Base-by-base conservation (phyloP, 1,139 yeast genomes). In the Protomyces pachydermus region DNA sequence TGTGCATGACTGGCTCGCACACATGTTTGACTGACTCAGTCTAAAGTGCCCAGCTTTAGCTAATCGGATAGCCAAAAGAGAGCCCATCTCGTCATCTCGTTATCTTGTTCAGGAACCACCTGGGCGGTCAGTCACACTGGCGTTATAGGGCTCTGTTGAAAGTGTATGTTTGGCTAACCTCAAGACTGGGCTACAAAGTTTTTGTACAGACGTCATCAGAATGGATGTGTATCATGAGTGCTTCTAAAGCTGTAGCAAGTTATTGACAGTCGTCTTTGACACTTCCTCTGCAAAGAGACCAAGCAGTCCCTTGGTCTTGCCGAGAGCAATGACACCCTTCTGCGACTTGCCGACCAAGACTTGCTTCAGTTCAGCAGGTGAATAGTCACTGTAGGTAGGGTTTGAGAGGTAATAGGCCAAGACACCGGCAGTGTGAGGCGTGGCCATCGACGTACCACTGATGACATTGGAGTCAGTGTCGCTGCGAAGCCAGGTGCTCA, bases 391-490 rank as follows among this genome's bases (percentile, higher is more conserved):
- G 91, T 80, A 38, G 16, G 8, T 38, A 14, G 42, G 42, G 42
- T 38, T 8, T 16, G 42, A 38, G 2, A 93, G 80, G 79, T 84
- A 91, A 82, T 93, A 93, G 3, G 97, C 75, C 68, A 78, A 71
- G 76, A 93, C 81, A 71, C 98, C 98, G 68, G 91, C 87, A 74
- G 93, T 87, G 75, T 93, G 98, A 63, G 98, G 98, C 56, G 98
- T 89, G 45, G 98, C 98, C 98, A 93, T 93, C 23, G 98, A 93
- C 20, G 98, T 93, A 79, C 98, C 98, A 51, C 97, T 89, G 77
- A 93, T 82, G 60, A 93, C 84, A 66, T 96, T 96, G 70, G 96
- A 87, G 57, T 93, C 90, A 65, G 82, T 76, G 69, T 85, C 84
- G 42, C 95, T 86, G 60, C 96, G 95, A 75, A 88, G 91, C 79